Evolutionary conservation across 495 filamentous ascomycete species (phyloP), one percentile per base, ranked within the genome.

Genomic region (Parathielavia appendiculata): DNA sequence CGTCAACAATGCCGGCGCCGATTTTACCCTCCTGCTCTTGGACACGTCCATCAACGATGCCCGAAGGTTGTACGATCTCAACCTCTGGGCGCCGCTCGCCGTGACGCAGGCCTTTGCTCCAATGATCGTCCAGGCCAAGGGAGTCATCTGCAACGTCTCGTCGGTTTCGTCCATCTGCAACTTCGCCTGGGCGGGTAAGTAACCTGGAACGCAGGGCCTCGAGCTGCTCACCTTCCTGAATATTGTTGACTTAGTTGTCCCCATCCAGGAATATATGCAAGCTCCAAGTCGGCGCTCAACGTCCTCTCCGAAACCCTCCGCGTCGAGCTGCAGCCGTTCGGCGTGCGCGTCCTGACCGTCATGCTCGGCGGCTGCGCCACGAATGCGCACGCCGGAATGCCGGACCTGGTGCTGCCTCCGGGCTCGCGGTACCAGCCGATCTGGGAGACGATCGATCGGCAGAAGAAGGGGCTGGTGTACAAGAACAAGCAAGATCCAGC

Each of bases 1-100:
- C 7, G 66, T 85, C 45, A 84, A 85, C 63, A 84, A 84, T 57
- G 79, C 81, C 47, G 82, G 77, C 17, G 49, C 61, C n/a, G 66
- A 64, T 46, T 73, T 73, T 34, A 57, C 63, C 57, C 74, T 76
- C 65, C 78, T 73, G 12, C 62, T 80, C 32, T 32, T 76, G 0
- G 83, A 86, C 61, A 61, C 75, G 4, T 67, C 73, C 40, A 52
- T 83, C 1, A 72, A 71, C 10, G 70, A 68, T 7, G 70, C 72
- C 0, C 73, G 74, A 45, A 63, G 65, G 5, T 66, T 84, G 4
- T 79, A 81, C 54, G 74, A 85, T 12, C 67, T 75, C 23, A 86
- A 87, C 54, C 70, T 87, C 43, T 81, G 81, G 59, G 75, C 66
- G 5, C 60, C 74, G 4, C 63, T 86, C 35, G 72, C 71, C 5